Percentiles rank a stretch among this genome's conserved stretches.
These are phyloP conservation scores for Eutypa lata DNA, from an alignment of 2,329 filamentous ascomycete species.

Conservation along the genomic window DNA sequence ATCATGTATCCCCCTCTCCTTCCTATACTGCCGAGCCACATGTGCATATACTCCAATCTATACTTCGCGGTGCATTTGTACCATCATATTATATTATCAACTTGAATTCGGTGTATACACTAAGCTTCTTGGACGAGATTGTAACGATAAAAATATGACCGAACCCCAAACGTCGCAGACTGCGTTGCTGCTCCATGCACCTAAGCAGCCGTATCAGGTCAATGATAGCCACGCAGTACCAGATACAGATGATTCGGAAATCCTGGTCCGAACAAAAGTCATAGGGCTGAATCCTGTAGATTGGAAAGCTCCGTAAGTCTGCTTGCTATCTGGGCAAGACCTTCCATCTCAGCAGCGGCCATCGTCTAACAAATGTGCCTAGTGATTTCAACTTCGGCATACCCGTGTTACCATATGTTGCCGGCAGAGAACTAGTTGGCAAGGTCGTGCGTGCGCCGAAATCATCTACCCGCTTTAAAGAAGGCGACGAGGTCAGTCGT, in stretches of 20 bases:
- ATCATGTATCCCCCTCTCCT: neutral
- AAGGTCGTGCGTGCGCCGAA: slow-evolving; percentile 49
- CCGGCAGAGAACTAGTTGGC: slow-evolving; percentile 68
- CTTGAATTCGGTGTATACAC: neutral
- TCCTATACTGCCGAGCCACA: neutral
- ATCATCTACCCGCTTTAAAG: slow-evolving; percentile 45
- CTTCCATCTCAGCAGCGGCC: neutral
- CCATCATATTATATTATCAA: neutral
- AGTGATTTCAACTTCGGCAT: slow-evolving; percentile 71
- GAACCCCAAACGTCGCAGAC: neutral
- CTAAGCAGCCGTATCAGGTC: neutral
- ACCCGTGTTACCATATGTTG: slow-evolving; percentile 64
- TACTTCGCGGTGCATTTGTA: neutral
- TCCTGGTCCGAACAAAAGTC: slow-evolving; percentile 39
- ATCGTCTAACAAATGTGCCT: neutral
- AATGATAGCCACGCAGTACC: neutral
- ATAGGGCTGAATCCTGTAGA: slow-evolving; percentile 76
- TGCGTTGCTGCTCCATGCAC: neutral
- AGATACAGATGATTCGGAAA: neutral
- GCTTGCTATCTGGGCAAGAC: neutral
- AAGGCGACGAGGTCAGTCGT: slow-evolving; percentile 49
- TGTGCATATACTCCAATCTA: neutral
- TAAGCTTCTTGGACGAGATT: too few relatives aligned
- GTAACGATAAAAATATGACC: neutral
- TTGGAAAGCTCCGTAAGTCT: slow-evolving; percentile 66